Percentiles rank a stretch among this genome's conserved stretches.
These are phyloP conservation scores for Golubevia pallescens DNA, from an alignment of 1,284 basidiomycete species.

Conservation along the genomic window DNA sequence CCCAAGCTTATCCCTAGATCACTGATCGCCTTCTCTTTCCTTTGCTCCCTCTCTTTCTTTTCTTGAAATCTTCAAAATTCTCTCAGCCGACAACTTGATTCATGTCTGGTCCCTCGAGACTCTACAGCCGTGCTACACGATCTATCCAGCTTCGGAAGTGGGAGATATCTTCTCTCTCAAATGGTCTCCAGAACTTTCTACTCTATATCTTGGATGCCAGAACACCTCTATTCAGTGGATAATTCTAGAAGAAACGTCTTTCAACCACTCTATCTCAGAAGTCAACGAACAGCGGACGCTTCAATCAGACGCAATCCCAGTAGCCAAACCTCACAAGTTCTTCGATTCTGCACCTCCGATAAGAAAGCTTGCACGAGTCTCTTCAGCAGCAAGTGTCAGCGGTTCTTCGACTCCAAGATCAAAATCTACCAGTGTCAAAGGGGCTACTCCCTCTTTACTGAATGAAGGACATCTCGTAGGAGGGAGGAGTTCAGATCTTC, in stretches of 20 bases:
- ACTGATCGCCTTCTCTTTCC: not conserved
- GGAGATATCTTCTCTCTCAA: conserved; percentile 52
- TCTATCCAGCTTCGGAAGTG: conserved; percentile 47
- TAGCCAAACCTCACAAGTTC: conserved; percentile 44
- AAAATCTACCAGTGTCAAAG: not conserved
- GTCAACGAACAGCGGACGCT: not conserved
- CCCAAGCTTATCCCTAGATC: too few species aligned
- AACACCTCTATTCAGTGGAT: conserved; percentile 49
- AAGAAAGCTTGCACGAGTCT: too few species aligned
- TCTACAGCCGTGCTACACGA: conserved; percentile 30
- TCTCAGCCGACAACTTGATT: conserved; percentile 46
- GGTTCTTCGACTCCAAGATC: not conserved
- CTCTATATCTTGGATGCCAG: conserved; percentile 53
- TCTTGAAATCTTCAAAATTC: not conserved
- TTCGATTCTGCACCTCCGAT: conserved; percentile 39
- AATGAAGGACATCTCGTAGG: not conserved
- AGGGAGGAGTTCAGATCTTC: not conserved
- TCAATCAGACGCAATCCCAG: not conserved
- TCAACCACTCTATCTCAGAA: conserved; percentile 1
- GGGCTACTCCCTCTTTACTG: not conserved
- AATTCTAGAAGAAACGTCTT: not conserved
- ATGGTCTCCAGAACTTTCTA: conserved; percentile 35
- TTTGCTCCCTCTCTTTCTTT: not conserved
- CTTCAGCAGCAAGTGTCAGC: not conserved
- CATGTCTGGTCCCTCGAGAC: conserved; percentile 43